Base-by-base conservation (phyloP, 2,329 filamentous ascomycete genomes). In the Fusarium incarnatum region DNA sequence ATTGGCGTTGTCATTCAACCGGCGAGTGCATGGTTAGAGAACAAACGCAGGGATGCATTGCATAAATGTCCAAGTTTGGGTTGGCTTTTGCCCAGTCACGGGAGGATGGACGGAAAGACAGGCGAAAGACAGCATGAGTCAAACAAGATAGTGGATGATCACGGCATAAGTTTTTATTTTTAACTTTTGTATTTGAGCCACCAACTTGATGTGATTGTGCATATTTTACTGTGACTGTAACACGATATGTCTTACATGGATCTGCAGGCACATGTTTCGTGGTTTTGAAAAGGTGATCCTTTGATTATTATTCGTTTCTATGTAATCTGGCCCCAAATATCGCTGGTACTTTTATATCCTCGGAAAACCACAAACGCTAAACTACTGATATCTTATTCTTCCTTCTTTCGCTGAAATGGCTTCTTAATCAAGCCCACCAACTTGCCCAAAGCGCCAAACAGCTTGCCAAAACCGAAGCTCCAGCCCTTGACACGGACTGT, bases 401-500 rank as follows among this genome's bases (percentile, higher is more conserved):
- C 52, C 25, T 52, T 60, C 67, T 72, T 70, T 44, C 25, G 53
- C 25, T 72, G 70, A 37, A 73, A 73, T 25, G 64, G 68, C 58
- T 64, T 69, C 56, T 73, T 73, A n/a, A 73, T 44, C 6, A 64
- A 18, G n/a, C 40, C 60, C 2, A 71, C 67, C 20, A 71, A 22
- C 50, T 69, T 73, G 37, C 71, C 71, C 54, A 73, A 30, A 9
- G 32, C 40, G 10, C 70, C 59, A 57, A 73, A 73, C 6, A 73
- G 32, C 15, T 52, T 64, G 11, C 87, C 87, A 61, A 93, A 83
- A 0, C 91, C 92, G 78, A 94, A 94, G 23, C 80, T 87, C 90
- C 91, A 94, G 10, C 89, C 87, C 68, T 85, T 86, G 57, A 94
- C 87, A 20, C 92, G 84, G 9, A 93, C 89, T 5, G 88, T 91